Conservation (phyloP, 352 stramenopile genomes). For the Phytophthora macrochlamydospora region DNA sequence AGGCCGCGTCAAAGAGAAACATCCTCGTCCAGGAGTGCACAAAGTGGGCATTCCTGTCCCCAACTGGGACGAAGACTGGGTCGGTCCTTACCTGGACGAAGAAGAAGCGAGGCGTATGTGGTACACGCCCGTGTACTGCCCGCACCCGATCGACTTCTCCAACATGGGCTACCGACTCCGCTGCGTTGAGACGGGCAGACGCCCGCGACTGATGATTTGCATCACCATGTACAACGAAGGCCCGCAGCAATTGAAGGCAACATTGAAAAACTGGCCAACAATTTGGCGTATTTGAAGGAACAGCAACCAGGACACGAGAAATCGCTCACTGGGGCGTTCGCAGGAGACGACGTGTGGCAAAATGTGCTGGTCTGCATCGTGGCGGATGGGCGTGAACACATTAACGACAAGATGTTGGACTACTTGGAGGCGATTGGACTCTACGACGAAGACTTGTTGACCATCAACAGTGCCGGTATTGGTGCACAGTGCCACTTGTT, state of each 20-base stretch:
- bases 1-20: slow-evolving; percentile 75
- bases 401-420: slow-evolving; percentile 82
- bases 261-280: slow-evolving; percentile 86
- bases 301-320: slow-evolving; percentile 42
- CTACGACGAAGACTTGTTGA: slow-evolving; percentile 87
- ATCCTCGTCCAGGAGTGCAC: slow-evolving; percentile 74
- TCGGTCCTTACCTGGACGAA: slow-evolving; percentile 70
- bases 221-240: slow-evolving; percentile 90
- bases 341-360: slow-evolving; percentile 77
- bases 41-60: slow-evolving; percentile 77
- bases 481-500: slow-evolving; percentile 85
- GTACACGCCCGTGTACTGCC: slow-evolving; percentile 85
- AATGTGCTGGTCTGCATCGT: slow-evolving; percentile 85
- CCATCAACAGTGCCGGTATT: slow-evolving; percentile 86
- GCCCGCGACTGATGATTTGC: slow-evolving; percentile 80
- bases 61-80: slow-evolving; percentile 80
- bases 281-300: slow-evolving; percentile 73
- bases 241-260: slow-evolving; percentile 67
- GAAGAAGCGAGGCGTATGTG: slow-evolving; percentile 78
- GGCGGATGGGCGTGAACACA: slow-evolving; percentile 74
- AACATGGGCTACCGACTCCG: slow-evolving; percentile 78
- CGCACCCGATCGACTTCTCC: slow-evolving; percentile 73
- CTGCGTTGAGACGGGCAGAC: slow-evolving; percentile 75
- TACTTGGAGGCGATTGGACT: slow-evolving; percentile 76
- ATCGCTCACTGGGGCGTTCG: slow-evolving; percentile 46